phyloP scores from a whole-genome alignment of 352 stramenopile genomes.

The Phytophthora fragariae region DNA sequence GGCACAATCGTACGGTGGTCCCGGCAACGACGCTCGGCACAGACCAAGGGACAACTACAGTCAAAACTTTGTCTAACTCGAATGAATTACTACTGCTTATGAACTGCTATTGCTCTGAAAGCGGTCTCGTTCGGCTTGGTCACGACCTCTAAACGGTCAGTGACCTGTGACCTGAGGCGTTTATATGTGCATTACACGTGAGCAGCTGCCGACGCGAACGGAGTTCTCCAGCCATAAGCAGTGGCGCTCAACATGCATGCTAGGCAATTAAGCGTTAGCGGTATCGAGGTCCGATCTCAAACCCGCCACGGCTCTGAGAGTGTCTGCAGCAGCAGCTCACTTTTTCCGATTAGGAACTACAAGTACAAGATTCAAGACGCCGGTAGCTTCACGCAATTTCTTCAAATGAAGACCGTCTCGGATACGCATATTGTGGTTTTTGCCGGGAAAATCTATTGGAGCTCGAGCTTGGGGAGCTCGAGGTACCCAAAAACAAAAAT shows the following conservation, averaged over 20 bases:
- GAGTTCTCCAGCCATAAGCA: neutral
- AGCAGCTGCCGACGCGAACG: conserved; percentile 20
- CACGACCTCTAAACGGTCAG: neutral
- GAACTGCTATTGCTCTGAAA: conserved; percentile 1
- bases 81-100: conserved; percentile 12
- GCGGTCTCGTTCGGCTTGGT: conserved; percentile 1
- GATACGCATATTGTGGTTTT: no score
- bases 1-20: conserved; percentile 3
- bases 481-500: no score
- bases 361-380: no score
- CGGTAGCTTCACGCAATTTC: no score
- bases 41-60: conserved; percentile 51
- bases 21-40: conserved; percentile 13
- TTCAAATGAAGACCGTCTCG: no score
- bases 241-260: neutral
- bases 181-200: conserved; percentile 18
- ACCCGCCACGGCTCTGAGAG: no score
- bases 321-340: no score
- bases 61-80: conserved; percentile 29
- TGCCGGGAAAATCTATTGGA: no score
- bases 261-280: no score
- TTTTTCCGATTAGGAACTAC: no score
- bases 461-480: no score
- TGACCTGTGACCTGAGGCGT: neutral
- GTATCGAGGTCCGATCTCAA: neutral